Evolutionary conservation across 108 stramenopile genomes (phyloP), one percentile per base, ranked within the genome.

Genomic region (Ochromonas danica): DNA sequence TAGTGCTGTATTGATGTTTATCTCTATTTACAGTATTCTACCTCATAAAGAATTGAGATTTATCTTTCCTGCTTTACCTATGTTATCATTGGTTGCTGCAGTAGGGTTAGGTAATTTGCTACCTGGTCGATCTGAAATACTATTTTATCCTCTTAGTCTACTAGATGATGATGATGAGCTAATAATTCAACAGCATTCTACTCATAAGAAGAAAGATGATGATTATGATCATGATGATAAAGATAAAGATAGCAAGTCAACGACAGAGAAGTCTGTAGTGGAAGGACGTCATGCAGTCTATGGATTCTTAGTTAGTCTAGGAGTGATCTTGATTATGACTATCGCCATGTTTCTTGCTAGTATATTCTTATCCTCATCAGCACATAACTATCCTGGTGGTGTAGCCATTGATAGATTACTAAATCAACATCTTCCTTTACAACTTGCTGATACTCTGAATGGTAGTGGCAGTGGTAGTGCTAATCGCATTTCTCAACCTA

Each of bases 1-100:
- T n/a, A n/a, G n/a, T n/a, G n/a, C n/a, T n/a, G n/a, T n/a, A n/a
- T n/a, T n/a, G n/a, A n/a, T n/a, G n/a, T n/a, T n/a, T n/a, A n/a
- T n/a, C n/a, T 80, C 62, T 22, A 65, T 95, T 42, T 96, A 95
- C 79, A 94, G 93, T 0, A 79, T 85, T 39, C 86, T 96, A 62
- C 95, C 94, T 27, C 97, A 97, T 87, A 97, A 97, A 88, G 97
- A 97, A 81, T 89, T 94, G 70, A 86, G 97, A 33, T 97, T 97
- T 82, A 85, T 96, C 14, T 94, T 97, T 79, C 94, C 94, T 25
- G 92, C 89, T 0, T 31, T 95, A 0, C 95, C 95, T 33, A 88
- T 94, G 30, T 85, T 96, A 62, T 93, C 91, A 82, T 72, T 92
- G 28, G 89, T 84, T 51, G 92, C 93, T 17, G 96, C 92, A 33